Evolutionary conservation across 768 basidiomycete species (phyloP), one percentile per base, ranked within the genome.

Genomic region (Tulasnella calospora): DNA sequence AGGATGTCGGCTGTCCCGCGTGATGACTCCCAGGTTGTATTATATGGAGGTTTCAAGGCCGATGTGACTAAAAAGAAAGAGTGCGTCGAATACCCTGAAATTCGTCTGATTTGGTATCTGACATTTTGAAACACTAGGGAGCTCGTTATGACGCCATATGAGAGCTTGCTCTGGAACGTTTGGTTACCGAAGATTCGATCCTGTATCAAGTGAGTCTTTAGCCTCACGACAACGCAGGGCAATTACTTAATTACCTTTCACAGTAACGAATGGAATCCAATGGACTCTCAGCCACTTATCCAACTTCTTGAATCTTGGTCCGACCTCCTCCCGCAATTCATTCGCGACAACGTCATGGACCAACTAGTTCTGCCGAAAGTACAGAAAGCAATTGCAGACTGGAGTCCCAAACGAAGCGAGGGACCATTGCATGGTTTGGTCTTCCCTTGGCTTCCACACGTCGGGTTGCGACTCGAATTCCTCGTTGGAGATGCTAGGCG

Each of bases 151-250:
- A 96, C 96, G 21, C 92, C 97, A 0, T 99, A 94, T 83, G 98
- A 99, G 83, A 94, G 92, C 79, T 86, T 99, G 35, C 84, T 99
- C 19, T 99, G 98, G 96, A 94, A 92, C 80, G 87, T 94, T 13
- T 99, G 96, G 98, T 86, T 99, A 36, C 98, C 98, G 0, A 94
- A 90, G 85, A 92, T 99, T n/a, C 90, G 98, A 36, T 94, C 94
- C 0, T 88, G 90, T 15, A 91, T 99, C 83, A 99, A 99, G 87
- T 88, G 71, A 81, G 87, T 84, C 21, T 9, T 44, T 15, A 46
- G 3, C 46, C 12, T 8, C 6, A 55, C 2, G 19, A 21, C 51
- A 23, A 23, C 3, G 19, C 30, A 78, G 23, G 21, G 27, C 27
- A 13, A 46, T 72, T 10, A 73, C 15, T 8, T 36, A 23, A 30